A percentile compares a stretch with the other conserved stretches of the same genome.
phyloP scores from a whole-genome alignment of 371 early-diverging fungal genomes.

The Dentiscutata heterogama region DNA sequence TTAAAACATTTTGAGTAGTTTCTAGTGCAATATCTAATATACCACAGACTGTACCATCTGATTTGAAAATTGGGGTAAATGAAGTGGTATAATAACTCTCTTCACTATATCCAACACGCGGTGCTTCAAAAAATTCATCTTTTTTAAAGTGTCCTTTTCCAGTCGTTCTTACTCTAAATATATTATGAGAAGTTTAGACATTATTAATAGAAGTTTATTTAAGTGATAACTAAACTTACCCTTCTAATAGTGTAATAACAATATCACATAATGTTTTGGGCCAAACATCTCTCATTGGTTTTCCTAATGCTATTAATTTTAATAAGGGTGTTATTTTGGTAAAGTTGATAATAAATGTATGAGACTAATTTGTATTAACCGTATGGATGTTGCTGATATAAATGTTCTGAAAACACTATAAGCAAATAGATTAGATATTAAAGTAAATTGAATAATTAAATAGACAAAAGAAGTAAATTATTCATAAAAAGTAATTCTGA shows the following conservation, averaged over 20 bases:
- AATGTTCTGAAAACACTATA: too few relatives aligned
- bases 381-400: too few relatives aligned
- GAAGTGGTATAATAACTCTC: constrained; percentile 29
- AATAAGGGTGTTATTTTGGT: too few relatives aligned
- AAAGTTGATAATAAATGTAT: too few relatives aligned
- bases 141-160: constrained; percentile 31
- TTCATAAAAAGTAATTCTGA: too few relatives aligned
- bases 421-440: too few relatives aligned
- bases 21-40: neutral
- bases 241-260: neutral
- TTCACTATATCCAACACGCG: constrained; percentile 15
- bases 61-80: constrained; percentile 25
- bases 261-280: neutral
- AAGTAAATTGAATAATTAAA: too few relatives aligned
- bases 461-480: too few relatives aligned
- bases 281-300: constrained; percentile 14
- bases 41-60: constrained; percentile 21
- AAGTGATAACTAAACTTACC: neutral
- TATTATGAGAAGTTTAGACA: too few relatives aligned
- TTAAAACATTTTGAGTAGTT: constrained; percentile 10
- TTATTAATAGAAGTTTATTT: neutral
- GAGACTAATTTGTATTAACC: too few relatives aligned
- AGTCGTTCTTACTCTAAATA: constrained; percentile 24
- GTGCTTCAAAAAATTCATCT: neutral
- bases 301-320: constrained; percentile 15